Evolutionary conservation across 2,329 filamentous ascomycete genomes (phyloP), one percentile per base, ranked within the genome.

Genomic region (Gremmenia infestans): DNA sequence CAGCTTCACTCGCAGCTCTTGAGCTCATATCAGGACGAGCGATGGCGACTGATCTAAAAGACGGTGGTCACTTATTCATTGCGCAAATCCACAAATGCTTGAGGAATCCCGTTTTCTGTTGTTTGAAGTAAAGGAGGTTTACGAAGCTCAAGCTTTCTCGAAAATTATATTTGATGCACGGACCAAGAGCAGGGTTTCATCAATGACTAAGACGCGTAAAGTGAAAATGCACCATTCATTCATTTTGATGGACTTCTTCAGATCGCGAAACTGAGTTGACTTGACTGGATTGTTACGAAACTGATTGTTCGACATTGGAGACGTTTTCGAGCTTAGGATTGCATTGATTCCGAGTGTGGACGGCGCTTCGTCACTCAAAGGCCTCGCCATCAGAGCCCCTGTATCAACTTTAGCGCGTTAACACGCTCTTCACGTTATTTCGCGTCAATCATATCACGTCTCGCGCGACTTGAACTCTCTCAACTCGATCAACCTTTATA

Each of bases 21-120:
- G 59, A 58, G 17, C 52, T 48, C 57, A 61, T 55, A 50, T 22
- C n/a, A 23, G 37, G 14, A 19, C 11, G n/a, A 45, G 42, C n/a
- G 12, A 23, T 12, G n/a, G 12, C 17, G 3, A 45, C 42, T 2
- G 8, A 22, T 11, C 4, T 15, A 45, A 11, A 15, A 42, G 28
- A 43, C 19, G 23, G 42, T 49, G 45, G 56, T 11, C 23, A 23
- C 12, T 14, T 22, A 40, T 4, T 28, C 9, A 5, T 22, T 14
- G 36, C 5, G 11, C 25, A 48, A 14, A 12, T 14, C 1, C 11
- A 6, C 3, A 4, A 22, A 23, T 51, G 39, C 12, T 7, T 15
- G 39, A 7, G 17, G 39, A n/a, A 7, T 42, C 17, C 15, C 4
- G 39, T 11, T 17, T 17, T 42, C 15, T 15, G 39, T 19, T 23